Evolutionary conservation across 768 basidiomycete genomes (phyloP).

Genomic region (Suillus subluteus): DNA sequence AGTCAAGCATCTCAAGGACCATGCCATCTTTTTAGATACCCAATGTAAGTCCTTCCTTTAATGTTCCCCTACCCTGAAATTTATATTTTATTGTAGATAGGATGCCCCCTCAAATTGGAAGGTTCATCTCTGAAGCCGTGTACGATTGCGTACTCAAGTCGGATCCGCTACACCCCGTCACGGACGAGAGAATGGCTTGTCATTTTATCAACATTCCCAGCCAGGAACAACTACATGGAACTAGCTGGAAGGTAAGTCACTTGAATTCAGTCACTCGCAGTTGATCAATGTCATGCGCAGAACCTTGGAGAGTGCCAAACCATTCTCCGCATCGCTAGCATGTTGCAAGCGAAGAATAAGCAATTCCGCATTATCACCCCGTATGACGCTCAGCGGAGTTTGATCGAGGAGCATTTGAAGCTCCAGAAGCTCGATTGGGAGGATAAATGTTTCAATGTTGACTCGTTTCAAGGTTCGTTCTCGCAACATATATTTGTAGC

Average conservation of each 20-base stretch:
- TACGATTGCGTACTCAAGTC: constrained; percentile 69
- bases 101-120: constrained; percentile 81
- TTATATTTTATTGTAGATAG: constrained; percentile 54
- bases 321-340: constrained; percentile 57
- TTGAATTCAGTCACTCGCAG: no score
- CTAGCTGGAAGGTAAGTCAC: constrained; percentile 37
- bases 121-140: constrained; percentile 67
- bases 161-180: constrained; percentile 50
- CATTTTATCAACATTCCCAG: constrained; percentile 63
- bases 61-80: constrained; percentile 8
- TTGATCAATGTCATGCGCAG: background rate
- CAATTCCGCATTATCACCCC: constrained; percentile 76
- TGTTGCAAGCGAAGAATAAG: constrained; percentile 53
- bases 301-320: constrained; percentile 62
- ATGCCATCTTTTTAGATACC: constrained; percentile 62
- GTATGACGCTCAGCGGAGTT: constrained; percentile 72
- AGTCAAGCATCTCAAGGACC: constrained; percentile 54
- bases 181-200: constrained; percentile 47
- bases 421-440: constrained; percentile 54
- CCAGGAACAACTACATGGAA: constrained; percentile 37
- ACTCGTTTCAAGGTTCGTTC: constrained; percentile 74
- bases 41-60: constrained; percentile 58
- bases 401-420: constrained; percentile 61
- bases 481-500: constrained; percentile 11
- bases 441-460: constrained; percentile 77